Evolutionary conservation across 352 stramenopile species (phyloP).

Genomic region (Pythium insidiosum): DNA sequence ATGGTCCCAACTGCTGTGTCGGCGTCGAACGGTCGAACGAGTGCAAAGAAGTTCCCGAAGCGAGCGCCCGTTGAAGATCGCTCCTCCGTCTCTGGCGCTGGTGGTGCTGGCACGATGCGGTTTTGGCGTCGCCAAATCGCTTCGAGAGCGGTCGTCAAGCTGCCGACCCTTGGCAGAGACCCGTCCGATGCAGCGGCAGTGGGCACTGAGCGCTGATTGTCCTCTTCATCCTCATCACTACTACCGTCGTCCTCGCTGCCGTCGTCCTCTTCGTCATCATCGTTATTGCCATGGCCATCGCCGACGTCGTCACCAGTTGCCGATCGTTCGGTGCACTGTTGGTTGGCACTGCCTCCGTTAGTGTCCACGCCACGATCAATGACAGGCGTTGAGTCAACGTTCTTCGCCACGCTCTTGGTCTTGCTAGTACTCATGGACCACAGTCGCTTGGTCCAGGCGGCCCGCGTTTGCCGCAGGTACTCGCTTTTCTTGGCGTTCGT

Average conservation of each 20-base stretch:
- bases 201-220: background rate
- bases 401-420: background rate
- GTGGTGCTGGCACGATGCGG: constrained; percentile 1
- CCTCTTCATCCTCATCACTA: constrained; percentile 3
- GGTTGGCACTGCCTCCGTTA: too few species aligned
- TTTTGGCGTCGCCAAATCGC: background rate
- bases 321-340: too few species aligned
- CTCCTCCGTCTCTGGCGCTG: background rate
- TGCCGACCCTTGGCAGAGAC: background rate
- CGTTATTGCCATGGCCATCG: background rate
- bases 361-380: too few species aligned
- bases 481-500: constrained; percentile 28
- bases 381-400: too few species aligned
- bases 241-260: constrained; percentile 1
- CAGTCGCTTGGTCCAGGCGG: constrained; percentile 24
- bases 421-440: constrained; percentile 8
- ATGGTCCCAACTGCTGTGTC: background rate
- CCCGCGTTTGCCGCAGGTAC: constrained; percentile 18
- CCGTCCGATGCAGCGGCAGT: too few species aligned
- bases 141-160: background rate
- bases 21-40: background rate
- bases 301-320: background rate
- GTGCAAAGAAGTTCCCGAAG: constrained; percentile 5
- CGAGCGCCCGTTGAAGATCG: background rate
- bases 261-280: constrained; percentile 3